phyloP scores from a whole-genome alignment of 2,329 filamentous ascomycete species.

The Fusarium temperatum region DNA sequence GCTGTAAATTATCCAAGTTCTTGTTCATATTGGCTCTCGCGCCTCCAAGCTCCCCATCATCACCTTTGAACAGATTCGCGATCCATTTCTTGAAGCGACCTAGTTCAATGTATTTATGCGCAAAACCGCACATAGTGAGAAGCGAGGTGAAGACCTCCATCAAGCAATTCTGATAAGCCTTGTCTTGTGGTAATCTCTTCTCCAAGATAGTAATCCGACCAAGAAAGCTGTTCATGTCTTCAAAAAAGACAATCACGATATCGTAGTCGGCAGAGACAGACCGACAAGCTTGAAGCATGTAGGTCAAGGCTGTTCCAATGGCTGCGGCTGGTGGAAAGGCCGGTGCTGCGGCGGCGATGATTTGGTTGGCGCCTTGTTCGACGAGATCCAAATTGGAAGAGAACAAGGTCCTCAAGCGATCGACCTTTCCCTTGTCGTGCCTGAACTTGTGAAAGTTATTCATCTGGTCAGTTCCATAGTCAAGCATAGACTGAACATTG shows the following conservation, averaged over 20 bases:
- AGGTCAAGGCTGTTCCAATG: conserved; percentile 48
- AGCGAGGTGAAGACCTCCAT: conserved; percentile 50
- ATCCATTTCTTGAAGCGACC: conserved; percentile 49
- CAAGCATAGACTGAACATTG: conserved; percentile 40
- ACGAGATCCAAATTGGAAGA: conserved; percentile 43
- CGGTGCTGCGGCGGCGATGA: conserved; percentile 42
- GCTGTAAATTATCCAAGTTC: conserved; percentile 41
- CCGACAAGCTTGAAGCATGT: conserved; percentile 44
- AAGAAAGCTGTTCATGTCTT: conserved; percentile 50
- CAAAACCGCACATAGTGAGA: conserved; percentile 46
- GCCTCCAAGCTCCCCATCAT: conserved; percentile 44
- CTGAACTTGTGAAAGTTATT: conserved; percentile 46
- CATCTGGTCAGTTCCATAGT: conserved; percentile 43
- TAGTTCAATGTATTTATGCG: conserved; percentile 48
- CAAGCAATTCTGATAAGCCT: conserved; percentile 46
- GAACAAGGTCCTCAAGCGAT: conserved; percentile 45
- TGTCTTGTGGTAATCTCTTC: conserved; percentile 42
- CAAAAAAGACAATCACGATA: conserved; percentile 50
- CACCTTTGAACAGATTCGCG: conserved; percentile 42
- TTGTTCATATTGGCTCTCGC: conserved; percentile 44
- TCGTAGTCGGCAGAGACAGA: conserved; percentile 51
- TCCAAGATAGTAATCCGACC: conserved; percentile 47
- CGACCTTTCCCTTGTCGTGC: conserved; percentile 47
- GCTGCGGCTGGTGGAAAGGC: conserved; percentile 47
- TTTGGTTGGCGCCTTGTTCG: conserved; percentile 43